These are phyloP conservation scores for Trypethelium eluteriae DNA, from an alignment of 495 filamentous ascomycete species.

Conservation along the genomic window DNA sequence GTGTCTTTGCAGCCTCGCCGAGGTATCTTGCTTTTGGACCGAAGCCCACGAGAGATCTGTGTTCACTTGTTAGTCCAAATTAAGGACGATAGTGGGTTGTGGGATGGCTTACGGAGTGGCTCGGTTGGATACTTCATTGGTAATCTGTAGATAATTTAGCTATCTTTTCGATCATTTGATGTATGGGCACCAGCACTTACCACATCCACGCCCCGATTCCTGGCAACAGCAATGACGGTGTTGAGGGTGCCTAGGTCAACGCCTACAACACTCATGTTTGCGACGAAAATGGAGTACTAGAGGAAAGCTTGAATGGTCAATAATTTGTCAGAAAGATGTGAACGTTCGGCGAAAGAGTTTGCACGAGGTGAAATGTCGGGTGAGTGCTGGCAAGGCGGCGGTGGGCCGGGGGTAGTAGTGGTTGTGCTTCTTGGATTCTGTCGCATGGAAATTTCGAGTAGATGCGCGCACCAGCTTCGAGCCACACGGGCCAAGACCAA, in stretches of 20 bases:
- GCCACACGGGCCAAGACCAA: too few relatives aligned
- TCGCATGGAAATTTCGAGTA: constrained; percentile 11
- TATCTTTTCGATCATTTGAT: not conserved
- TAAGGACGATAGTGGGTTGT: constrained; percentile 12
- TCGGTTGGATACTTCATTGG: constrained; percentile 98
- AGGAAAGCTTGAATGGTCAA: not conserved
- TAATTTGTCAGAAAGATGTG: not conserved
- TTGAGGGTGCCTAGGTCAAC: constrained; percentile 96
- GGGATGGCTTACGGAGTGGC: constrained; percentile 76
- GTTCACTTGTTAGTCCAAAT: constrained; percentile 30
- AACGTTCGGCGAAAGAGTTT: not conserved
- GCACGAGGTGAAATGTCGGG: not conserved
- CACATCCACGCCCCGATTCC: constrained; percentile 98
- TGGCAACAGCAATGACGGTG: constrained; percentile 93
- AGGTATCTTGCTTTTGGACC: constrained; percentile 86
- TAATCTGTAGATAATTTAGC: constrained; percentile 55
- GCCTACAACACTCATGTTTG: constrained; percentile 69
- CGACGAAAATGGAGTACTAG: constrained; percentile 13
- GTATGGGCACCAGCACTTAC: constrained; percentile 51
- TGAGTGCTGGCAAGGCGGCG: not conserved
- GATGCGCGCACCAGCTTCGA: constrained; percentile 4
- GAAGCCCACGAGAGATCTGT: constrained; percentile 88
- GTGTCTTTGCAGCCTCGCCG: constrained; percentile 92
- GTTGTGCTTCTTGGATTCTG: not conserved
- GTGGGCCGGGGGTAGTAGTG: not conserved